Conservation (phyloP, 495 filamentous ascomycete genomes). For the Talaromyces liani region DNA sequence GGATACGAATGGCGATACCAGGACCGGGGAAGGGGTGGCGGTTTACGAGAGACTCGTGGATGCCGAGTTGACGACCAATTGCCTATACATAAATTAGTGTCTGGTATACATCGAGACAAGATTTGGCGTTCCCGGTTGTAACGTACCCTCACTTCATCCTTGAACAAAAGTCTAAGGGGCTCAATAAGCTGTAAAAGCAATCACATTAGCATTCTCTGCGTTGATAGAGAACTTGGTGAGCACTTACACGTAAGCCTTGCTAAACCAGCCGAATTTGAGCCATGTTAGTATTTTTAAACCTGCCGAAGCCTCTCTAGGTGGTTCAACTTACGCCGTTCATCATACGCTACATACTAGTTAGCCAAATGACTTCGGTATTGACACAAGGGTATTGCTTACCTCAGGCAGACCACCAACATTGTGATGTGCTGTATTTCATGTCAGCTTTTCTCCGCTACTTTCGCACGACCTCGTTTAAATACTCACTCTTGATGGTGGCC, state of each 20-base stretch:
- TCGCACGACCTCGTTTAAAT: not conserved
- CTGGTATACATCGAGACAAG: not conserved
- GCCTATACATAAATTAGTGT: not conserved
- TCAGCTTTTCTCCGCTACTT: conserved; percentile 9
- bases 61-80: conserved; percentile 61
- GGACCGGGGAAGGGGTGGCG: conserved; percentile 65
- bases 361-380: conserved; percentile 4
- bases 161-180: not conserved
- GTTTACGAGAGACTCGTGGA: conserved; percentile 70
- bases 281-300: conserved; percentile 9
- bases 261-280: conserved; percentile 8
- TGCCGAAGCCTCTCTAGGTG: not conserved
- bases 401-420: conserved; percentile 26
- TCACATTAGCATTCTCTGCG: conserved; percentile 8
- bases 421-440: conserved; percentile 19
- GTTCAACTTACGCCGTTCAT: conserved; percentile 18
- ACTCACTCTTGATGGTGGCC: conserved; percentile 65
- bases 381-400: conserved; percentile 24
- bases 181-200: conserved; percentile 9
- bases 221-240: not conserved
- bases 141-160: not conserved
- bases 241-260: conserved; percentile 21
- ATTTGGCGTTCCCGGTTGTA: not conserved
- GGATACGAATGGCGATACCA: conserved; percentile 80
- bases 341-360: conserved; percentile 15